Evolutionary conservation across 73 alveolate species (phyloP), one percentile per base, ranked within the genome.

Genomic region (Symbiodinium pilosum): DNA sequence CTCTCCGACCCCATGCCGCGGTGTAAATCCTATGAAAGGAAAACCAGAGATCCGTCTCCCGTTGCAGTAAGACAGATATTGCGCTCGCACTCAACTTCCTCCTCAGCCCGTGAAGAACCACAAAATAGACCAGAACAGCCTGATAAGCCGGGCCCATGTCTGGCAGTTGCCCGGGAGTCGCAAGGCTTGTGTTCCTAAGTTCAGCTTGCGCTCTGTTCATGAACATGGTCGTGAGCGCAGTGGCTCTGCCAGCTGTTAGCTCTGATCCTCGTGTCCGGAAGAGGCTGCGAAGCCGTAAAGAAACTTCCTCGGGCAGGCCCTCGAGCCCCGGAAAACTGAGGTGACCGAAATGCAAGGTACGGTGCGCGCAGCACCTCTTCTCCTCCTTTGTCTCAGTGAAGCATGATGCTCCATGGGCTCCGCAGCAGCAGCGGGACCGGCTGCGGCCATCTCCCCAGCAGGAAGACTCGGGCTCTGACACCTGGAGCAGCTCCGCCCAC

Each of bases 1-100:
- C 97, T 84, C 89, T 21, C 21, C 4, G 39, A 1, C 97, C 97
- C 88, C 87, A 71, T 21, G 97, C 97, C 32, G 59, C 88, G 2
- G 30, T 7, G 40, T 91, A 68, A 20, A 91, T 36, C 43, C 54
- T 26, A 14, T 64, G 77, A 68, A 91, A 91, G 18, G 56, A 39
- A 4, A 41, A 69, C 97, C 97, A 91, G 41, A 91, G 34, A 32
- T 16, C 56, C 8, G 39, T 47, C 81, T 91, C 97, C 77, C 97
- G 87, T 39, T 83, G 68, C 86, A 91, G 12, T 51, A 91, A 43
- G 43, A 56, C 87, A 11, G 44, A 84, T 68, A 69, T 42, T 38
- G 24, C 8, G 2, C 40, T 39, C 26, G 93, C 12, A 64, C 44
- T 59, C 54, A 71, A 24, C 52, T 42, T 68, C 38, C 75, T 83